A percentile compares a stretch with the other conserved stretches of the same genome.
Evolutionary conservation across 805 yeast species (phyloP).

Genomic region (Nakazawaea anatomiae): DNA sequence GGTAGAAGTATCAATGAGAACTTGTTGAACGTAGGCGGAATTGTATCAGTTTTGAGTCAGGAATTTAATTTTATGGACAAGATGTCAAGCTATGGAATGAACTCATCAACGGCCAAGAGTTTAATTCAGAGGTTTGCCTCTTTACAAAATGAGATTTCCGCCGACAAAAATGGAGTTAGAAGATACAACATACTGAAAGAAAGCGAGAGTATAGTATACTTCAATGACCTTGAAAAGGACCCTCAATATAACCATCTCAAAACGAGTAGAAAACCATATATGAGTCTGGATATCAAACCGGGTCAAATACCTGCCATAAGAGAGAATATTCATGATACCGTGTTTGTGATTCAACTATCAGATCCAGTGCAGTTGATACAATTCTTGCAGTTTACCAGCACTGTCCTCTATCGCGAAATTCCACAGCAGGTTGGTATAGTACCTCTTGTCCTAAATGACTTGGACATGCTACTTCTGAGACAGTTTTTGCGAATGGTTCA

Average conservation of each 20-base stretch:
- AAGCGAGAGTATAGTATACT: conserved; percentile 45
- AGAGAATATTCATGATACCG: conserved; percentile 70
- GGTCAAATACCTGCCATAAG: conserved; percentile 65
- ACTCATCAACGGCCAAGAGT: conserved; percentile 25
- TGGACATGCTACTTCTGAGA: conserved; percentile 18
- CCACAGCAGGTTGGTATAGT: conserved; percentile 81
- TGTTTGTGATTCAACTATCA: conserved; percentile 62
- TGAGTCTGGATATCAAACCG: conserved; percentile 32
- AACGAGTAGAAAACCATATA: conserved; percentile 39
- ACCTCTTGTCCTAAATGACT: conserved; percentile 41
- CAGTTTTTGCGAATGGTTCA: conserved; percentile 18
- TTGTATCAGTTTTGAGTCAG: conserved; percentile 31
- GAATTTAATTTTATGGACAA: conserved; percentile 26
- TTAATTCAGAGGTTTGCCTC: conserved; percentile 34
- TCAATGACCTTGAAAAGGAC: conserved; percentile 75
- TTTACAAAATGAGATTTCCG: conserved; percentile 2
- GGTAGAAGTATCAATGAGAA: conserved; percentile 54
- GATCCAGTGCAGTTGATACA: conserved; percentile 45
- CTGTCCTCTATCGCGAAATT: conserved; percentile 48
- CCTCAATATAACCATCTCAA: conserved; percentile 41
- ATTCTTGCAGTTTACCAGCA: conserved; percentile 41
- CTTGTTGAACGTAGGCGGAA: conserved; percentile 35
- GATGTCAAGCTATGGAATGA: conserved; percentile 26
- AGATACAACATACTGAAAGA: conserved; percentile 19
- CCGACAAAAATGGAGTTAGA: conserved; percentile 3